Conservation (phyloP, 768 basidiomycete species). For the Fistulinella prunicolor region DNA sequence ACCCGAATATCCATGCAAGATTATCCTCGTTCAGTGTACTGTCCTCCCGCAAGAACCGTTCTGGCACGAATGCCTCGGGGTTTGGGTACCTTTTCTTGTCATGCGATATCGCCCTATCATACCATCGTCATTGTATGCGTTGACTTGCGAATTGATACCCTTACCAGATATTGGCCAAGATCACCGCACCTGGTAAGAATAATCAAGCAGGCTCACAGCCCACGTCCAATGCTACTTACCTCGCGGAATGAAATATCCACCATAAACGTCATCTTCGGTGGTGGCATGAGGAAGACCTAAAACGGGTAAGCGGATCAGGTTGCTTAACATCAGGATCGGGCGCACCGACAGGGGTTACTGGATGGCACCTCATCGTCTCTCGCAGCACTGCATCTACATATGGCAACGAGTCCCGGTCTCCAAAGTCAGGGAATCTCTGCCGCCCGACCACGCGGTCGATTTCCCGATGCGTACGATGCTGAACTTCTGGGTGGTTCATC, state of each 20-base stretch:
- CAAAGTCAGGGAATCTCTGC: slow-evolving; percentile 30
- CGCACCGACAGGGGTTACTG: slow-evolving; percentile 26
- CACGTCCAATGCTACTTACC: neutral
- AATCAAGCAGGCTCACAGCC: neutral
- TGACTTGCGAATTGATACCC: neutral
- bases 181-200: slow-evolving; percentile 2
- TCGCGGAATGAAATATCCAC: slow-evolving; percentile 33
- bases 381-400: slow-evolving; percentile 34
- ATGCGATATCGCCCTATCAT: slow-evolving; percentile 39
- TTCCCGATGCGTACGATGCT: slow-evolving; percentile 31
- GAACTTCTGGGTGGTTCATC: slow-evolving; percentile 27
- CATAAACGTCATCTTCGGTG: too few species aligned
- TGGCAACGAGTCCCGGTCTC: slow-evolving; percentile 27
- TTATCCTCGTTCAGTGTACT: slow-evolving; percentile 17
- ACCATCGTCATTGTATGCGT: neutral
- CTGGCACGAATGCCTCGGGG: slow-evolving; percentile 36
- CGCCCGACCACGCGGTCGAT: slow-evolving; percentile 30
- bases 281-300: too few species aligned
- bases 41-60: slow-evolving; percentile 31
- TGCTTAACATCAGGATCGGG: neutral
- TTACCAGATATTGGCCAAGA: slow-evolving; percentile 16
- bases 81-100: slow-evolving; percentile 36
- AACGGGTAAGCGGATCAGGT: too few species aligned
- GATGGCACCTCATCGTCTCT: slow-evolving; percentile 33
- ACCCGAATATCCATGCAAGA: slow-evolving; percentile 15